Percentiles rank a stretch among this genome's conserved stretches.
Evolutionary conservation across 805 yeast genomes (phyloP).

Genomic region (Candida tammaniensis): DNA sequence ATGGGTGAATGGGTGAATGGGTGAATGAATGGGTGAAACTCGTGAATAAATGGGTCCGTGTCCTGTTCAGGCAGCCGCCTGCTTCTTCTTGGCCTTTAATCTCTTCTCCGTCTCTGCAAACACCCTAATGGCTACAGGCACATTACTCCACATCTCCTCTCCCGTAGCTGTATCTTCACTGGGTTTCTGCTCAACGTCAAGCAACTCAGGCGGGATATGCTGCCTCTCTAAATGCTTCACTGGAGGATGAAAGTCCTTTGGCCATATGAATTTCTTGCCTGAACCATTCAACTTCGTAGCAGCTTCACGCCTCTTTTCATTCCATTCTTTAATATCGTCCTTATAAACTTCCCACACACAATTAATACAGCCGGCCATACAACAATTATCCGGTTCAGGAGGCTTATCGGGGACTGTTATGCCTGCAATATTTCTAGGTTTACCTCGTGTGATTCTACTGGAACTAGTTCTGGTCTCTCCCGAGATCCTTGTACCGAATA

Average conservation of each 20-base stretch:
- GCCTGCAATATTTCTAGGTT: conserved; percentile 49
- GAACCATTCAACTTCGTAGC: conserved; percentile 31
- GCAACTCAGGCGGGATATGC: conserved; percentile 38
- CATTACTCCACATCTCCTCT: conserved; percentile 39
- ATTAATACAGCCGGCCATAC: conserved; percentile 95
- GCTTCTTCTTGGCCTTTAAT: conserved; percentile 35
- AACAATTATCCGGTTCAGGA: conserved; percentile 89
- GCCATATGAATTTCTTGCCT: conserved; percentile 42
- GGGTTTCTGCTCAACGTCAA: conserved; percentile 13
- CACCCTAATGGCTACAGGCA: conserved; percentile 74
- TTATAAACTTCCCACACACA: conserved; percentile 95
- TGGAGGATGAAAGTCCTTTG: conserved; percentile 42
- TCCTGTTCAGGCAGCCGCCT: neutral
- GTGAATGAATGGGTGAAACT: too few relatives aligned
- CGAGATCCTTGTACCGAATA: conserved; percentile 56
- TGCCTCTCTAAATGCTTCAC: conserved; percentile 24
- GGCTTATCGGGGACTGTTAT: conserved; percentile 81
- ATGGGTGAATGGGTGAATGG: too few relatives aligned
- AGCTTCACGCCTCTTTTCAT: conserved; percentile 55
- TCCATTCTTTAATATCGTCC: conserved; percentile 88
- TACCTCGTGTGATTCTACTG: conserved; percentile 33
- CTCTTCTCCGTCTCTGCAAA: conserved; percentile 81
- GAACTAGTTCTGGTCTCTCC: conserved; percentile 48
- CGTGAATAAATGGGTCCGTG: too few relatives aligned
- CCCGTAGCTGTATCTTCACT: conserved; percentile 12